Evolutionary conservation across 139 green algal species (phyloP).

Genomic region (Chlorella vulgaris): DNA sequence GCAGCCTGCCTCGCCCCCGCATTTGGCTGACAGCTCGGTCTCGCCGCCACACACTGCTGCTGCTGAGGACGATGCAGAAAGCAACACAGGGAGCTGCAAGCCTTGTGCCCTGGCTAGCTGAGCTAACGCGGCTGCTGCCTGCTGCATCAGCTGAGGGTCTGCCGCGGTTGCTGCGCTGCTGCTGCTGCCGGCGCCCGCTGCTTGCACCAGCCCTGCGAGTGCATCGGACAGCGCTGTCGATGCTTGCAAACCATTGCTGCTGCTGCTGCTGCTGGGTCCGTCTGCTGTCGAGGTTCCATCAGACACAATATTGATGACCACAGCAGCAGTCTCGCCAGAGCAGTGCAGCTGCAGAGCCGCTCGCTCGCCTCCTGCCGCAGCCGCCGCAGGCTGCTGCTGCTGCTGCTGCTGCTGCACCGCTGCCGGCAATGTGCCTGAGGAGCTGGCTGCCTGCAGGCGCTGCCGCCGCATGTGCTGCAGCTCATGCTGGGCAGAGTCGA

Average conservation of each 20-base stretch:
- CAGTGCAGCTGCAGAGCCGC: slow-evolving; percentile 15
- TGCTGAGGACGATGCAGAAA: neutral
- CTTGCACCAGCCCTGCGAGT: slow-evolving; percentile 1
- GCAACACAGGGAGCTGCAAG: neutral
- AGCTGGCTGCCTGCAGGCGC: slow-evolving; percentile 21
- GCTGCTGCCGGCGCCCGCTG: neutral
- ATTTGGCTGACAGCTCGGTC: neutral
- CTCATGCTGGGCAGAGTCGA: slow-evolving; percentile 7
- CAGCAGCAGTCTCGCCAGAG: neutral
- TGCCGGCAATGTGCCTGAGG: neutral
- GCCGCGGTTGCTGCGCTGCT: neutral
- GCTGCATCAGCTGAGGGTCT: slow-evolving; percentile 18
- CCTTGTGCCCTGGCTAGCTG: slow-evolving; percentile 5
- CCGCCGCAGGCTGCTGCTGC: slow-evolving; percentile 10
- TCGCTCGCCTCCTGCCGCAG: neutral
- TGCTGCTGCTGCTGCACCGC: neutral
- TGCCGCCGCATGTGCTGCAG: slow-evolving; percentile 24
- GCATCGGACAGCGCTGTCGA: neutral
- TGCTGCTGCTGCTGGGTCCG: neutral
- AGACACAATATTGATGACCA: neutral
- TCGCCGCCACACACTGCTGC: neutral
- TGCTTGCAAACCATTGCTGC: neutral
- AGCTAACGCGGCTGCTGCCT: neutral
- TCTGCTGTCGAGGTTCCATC: neutral
- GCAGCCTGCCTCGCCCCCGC: neutral